phyloP scores from a whole-genome alignment of 2,329 filamentous ascomycete genomes.

The Fusarium miscanthi region DNA sequence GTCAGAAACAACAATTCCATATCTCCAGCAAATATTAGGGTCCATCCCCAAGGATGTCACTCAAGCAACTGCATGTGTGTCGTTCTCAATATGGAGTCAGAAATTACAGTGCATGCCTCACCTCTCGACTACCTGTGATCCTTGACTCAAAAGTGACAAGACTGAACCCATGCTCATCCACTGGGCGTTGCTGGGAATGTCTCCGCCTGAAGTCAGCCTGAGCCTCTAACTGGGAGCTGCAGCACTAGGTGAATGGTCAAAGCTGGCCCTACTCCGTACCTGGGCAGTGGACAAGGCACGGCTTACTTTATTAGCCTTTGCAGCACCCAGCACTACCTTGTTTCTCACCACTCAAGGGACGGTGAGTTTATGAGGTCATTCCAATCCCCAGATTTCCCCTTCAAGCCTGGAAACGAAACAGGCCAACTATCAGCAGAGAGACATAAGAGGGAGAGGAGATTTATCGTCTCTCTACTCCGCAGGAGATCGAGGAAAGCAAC shows the following conservation, averaged over 20 bases:
- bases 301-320: background rate
- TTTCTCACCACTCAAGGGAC: conserved; percentile 21
- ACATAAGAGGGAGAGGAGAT: background rate
- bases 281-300: background rate
- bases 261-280: conserved; percentile 14
- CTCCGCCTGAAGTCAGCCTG: conserved; percentile 37
- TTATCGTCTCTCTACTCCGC: background rate
- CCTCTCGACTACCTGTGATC: background rate
- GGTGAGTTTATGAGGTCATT: conserved; percentile 36
- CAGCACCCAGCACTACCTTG: conserved; percentile 6
- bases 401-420: conserved; percentile 12
- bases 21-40: conserved; percentile 19
- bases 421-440: background rate
- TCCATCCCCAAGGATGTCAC: conserved; percentile 27
- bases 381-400: conserved; percentile 34
- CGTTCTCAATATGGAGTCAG: conserved; percentile 7
- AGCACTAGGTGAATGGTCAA: conserved; percentile 23
- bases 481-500: conserved; percentile 4
- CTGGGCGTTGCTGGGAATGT: conserved; percentile 24
- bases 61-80: conserved; percentile 16
- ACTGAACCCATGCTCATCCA: conserved; percentile 15
- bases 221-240: conserved; percentile 24
- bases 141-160: conserved; percentile 8
- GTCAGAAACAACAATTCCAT: conserved; percentile 13
- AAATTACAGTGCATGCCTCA: conserved; percentile 5